Evolutionary conservation across 192 early-diverging fungal species (phyloP), one percentile per base, ranked within the genome.

Genomic region (Podila clonocystis): DNA sequence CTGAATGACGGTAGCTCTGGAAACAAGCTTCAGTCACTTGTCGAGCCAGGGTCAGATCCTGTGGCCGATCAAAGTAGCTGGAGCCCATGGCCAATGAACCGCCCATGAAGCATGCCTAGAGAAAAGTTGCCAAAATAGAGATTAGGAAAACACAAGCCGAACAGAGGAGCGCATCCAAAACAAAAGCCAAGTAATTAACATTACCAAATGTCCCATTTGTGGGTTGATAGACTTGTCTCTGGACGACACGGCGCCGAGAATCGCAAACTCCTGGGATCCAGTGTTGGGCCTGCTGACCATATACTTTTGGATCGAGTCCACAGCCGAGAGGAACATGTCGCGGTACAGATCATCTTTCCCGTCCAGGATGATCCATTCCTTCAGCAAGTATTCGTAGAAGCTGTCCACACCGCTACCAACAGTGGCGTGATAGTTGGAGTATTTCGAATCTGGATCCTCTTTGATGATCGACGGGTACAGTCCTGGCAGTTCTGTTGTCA

Each of bases 381-480:
- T 88, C 12, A 87, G 70, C 17, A 89, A 30, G 65, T 89, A 89
- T 72, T 89, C 87, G 52, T 89, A 89, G 48, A 86, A 86, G 50
- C 84, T 86, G 38, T 89, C 87, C 9, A 67, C 82, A 67, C 76
- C 58, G 19, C 80, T 82, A 24, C 86, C 87, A 50, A 75, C 87
- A 13, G 82, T 26, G 13, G 59, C 59, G 9, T 12, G 28, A 31
- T 61, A 61, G 17, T 7, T 31, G 9, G 61, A 13, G 28, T 24
- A 38, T 33, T 12, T 28, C 20, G 28, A 52, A 38, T 5, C n/a
- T 45, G 41, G 41, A 17, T 45, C n/a, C 17, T 28, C 59, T 74
- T 90, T 86, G 24, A 90, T 72, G 63, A 83, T 85, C 31, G 89
- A 83, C 7, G 93, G 91, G 52, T 89, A 91, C 19, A 94, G 75